Conservation (phyloP, 306 rosid genomes). For the Fragaria ananassa region DNA sequence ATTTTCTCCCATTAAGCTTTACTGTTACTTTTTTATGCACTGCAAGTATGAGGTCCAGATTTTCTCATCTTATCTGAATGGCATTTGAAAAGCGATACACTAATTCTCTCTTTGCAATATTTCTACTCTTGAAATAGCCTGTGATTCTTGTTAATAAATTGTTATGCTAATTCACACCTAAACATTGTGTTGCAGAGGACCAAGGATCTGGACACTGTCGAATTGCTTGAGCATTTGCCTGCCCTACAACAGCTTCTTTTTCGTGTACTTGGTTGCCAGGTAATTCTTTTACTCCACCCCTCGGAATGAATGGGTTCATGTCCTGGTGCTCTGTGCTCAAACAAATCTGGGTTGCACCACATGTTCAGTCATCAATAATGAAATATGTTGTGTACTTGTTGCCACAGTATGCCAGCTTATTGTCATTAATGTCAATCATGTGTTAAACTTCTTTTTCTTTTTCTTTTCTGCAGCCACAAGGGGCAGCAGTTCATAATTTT, state of each 20-base stretch:
- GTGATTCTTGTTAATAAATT: no score
- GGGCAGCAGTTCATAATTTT: constrained; percentile 84
- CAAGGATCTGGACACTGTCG: constrained; percentile 86
- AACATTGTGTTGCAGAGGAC: constrained; percentile 75
- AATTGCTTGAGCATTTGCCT: constrained; percentile 91
- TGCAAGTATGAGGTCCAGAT: not conserved
- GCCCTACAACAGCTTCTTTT: constrained; percentile 87
- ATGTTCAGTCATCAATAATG: constrained; percentile 8
- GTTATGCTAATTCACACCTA: constrained; percentile 15
- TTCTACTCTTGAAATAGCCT: no score
- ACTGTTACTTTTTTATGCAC: not conserved
- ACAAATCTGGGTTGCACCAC: constrained; percentile 7
- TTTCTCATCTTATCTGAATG: not conserved
- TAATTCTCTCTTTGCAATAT: no score
- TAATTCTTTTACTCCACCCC: constrained; percentile 26
- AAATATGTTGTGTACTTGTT: not conserved
- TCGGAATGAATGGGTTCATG: constrained; percentile 18
- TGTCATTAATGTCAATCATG: not conserved
- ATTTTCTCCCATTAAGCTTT: not conserved
- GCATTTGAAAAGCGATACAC: not conserved
- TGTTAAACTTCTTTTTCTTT: not conserved
- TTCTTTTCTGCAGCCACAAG: constrained; percentile 73
- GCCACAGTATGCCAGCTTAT: not conserved
- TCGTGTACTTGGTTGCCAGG: constrained; percentile 92
- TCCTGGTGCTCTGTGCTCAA: not conserved